Percentiles rank a stretch among this genome's conserved stretches.
Conservation (phyloP, 2,329 filamentous ascomycete species). For the Fusarium chaquense region DNA sequence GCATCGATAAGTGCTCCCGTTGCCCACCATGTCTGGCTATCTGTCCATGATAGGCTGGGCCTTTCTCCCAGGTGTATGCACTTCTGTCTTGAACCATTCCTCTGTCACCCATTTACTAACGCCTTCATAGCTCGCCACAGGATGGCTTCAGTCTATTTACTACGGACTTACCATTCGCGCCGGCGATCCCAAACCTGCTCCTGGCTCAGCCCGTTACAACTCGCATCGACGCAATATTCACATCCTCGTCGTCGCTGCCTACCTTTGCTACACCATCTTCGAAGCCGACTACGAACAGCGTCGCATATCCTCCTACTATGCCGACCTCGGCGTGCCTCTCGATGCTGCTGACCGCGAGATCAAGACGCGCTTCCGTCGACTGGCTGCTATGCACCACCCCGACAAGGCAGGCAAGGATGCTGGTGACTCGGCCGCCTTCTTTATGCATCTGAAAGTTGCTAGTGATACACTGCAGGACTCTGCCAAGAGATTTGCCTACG, state of each 20-base stretch:
- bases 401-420: constrained; percentile 74
- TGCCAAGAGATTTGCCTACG: constrained; percentile 85
- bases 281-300: constrained; percentile 88
- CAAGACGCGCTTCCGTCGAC: constrained; percentile 85
- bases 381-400: constrained; percentile 80
- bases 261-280: constrained; percentile 92
- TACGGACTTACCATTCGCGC: constrained; percentile 91
- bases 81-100: background rate
- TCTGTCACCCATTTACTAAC: constrained; percentile 32
- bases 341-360: constrained; percentile 79
- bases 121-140: constrained; percentile 75
- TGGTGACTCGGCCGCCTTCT: constrained; percentile 61
- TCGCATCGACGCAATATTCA: constrained; percentile 85
- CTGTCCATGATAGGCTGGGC: constrained; percentile 68
- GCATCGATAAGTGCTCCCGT: constrained; percentile 37
- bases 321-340: constrained; percentile 76
- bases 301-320: constrained; percentile 80
- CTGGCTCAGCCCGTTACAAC: constrained; percentile 75
- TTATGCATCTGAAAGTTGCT: constrained; percentile 85
- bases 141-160: constrained; percentile 82
- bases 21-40: constrained; percentile 61
- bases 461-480: constrained; percentile 85
- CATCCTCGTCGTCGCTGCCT: constrained; percentile 82
- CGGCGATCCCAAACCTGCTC: constrained; percentile 81
- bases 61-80: constrained; percentile 65